Percentiles rank a stretch among this genome's conserved stretches.
Evolutionary conservation across 2,329 filamentous ascomycete genomes (phyloP).

Genomic region (Monilinia aucupariae): DNA sequence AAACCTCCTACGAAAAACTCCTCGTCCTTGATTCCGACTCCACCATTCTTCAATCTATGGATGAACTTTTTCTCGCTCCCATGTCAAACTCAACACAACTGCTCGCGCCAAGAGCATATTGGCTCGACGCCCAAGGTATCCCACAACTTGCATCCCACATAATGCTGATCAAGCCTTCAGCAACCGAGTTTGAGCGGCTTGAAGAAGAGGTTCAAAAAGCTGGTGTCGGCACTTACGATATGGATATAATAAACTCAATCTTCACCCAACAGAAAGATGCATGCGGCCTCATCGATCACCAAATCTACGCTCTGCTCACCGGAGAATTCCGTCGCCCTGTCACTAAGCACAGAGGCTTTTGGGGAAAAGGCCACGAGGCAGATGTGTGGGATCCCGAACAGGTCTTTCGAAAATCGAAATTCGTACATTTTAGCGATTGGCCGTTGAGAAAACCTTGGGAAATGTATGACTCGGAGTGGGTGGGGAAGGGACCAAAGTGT

Average conservation of each 20-base stretch:
- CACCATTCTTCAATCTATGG: constrained; percentile 42
- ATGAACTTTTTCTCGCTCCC: constrained; percentile 57
- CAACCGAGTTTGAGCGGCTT: constrained; percentile 43
- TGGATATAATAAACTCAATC: constrained; percentile 47
- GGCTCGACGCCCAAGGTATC: constrained; percentile 42
- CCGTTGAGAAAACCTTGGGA: constrained; percentile 56
- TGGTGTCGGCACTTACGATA: constrained; percentile 43
- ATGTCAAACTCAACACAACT: constrained; percentile 41
- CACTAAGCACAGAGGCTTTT: constrained; percentile 44
- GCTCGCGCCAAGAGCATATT: constrained; percentile 55
- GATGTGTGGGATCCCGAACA: constrained; percentile 47
- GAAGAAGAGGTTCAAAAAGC: constrained; percentile 28
- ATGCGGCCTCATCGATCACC: constrained; percentile 49
- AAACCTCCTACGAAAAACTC: constrained; percentile 49
- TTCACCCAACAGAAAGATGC: constrained; percentile 36
- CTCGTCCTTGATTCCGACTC: constrained; percentile 27
- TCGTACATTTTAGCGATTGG: constrained; percentile 57
- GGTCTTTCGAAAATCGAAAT: constrained; percentile 46
- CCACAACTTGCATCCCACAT: constrained; percentile 49
- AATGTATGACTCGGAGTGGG: constrained; percentile 26
- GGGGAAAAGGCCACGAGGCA: constrained; percentile 39
- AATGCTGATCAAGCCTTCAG: constrained; percentile 51
- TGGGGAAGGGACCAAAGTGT: constrained; percentile 23
- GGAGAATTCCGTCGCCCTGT: constrained; percentile 48
- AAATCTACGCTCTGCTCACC: constrained; percentile 49